These are phyloP conservation scores for Rubia yunnanensis DNA, from an alignment of 257 asterid species.

Conservation along the genomic window DNA sequence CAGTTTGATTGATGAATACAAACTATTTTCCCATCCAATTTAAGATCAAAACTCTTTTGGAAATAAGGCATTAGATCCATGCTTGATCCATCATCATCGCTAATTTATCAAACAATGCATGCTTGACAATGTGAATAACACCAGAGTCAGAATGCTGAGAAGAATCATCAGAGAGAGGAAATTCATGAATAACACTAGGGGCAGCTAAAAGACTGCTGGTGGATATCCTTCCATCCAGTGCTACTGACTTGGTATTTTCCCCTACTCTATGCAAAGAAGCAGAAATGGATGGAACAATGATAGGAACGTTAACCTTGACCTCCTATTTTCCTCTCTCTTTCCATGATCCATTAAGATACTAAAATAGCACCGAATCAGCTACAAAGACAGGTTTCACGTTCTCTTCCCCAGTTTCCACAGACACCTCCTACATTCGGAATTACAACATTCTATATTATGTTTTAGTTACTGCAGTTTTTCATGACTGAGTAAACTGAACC, in stretches of 20 bases:
- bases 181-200: conserved; percentile 86
- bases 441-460: too few relatives aligned
- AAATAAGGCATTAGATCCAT: too few relatives aligned
- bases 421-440: too few relatives aligned
- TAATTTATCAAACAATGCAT: too few relatives aligned
- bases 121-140: too few relatives aligned
- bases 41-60: too few relatives aligned
- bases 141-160: conserved; percentile 96
- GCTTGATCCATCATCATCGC: too few relatives aligned
- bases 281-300: conserved; percentile 52
- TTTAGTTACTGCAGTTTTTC: too few relatives aligned
- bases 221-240: conserved; percentile 79
- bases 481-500: too few relatives aligned
- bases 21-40: too few relatives aligned
- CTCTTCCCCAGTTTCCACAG: too few relatives aligned
- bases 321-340: conserved; percentile 96
- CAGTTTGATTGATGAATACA: too few relatives aligned
- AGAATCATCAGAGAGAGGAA: conserved; percentile 93
- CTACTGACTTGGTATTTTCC: conserved; percentile 43
- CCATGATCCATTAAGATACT: conserved; percentile 62
- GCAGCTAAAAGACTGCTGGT: conserved; percentile 84
- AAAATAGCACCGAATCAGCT: conserved; percentile 71
- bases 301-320: conserved; percentile 53
- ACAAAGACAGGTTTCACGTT: conserved; percentile 49
- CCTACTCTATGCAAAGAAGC: conserved; percentile 64